A percentile compares a stretch with the other conserved stretches of the same genome.
These are phyloP conservation scores for Kuraishia floccosa DNA, from an alignment of 805 yeast species.

Conservation along the genomic window DNA sequence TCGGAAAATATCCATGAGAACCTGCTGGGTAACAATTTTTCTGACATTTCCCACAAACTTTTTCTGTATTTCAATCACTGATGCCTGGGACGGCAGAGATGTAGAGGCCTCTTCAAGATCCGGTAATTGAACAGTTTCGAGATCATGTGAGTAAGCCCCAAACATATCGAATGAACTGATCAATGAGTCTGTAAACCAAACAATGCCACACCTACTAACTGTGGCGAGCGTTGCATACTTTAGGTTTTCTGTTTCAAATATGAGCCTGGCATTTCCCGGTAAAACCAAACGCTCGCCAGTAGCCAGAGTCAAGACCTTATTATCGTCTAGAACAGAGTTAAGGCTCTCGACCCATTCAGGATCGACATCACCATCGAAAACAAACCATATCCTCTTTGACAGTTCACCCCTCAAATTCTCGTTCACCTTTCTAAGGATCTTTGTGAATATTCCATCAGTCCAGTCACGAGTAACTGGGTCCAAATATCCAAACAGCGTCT, in stretches of 20 bases:
- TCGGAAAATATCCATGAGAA: neutral
- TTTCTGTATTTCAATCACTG: neutral
- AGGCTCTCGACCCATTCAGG: conserved; percentile 90
- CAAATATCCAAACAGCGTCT: conserved; percentile 53
- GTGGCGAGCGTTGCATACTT: conserved; percentile 80
- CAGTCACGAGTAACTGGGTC: conserved; percentile 80
- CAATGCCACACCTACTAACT: conserved; percentile 83
- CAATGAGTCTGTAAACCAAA: conserved; percentile 34
- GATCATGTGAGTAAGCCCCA: neutral
- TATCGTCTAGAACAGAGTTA: conserved; percentile 88
- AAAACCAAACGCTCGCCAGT: conserved; percentile 77
- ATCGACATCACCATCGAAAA: conserved; percentile 89
- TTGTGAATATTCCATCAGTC: conserved; percentile 80
- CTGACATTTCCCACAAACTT: neutral
- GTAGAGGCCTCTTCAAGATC: neutral
- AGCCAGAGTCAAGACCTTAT: conserved; percentile 68
- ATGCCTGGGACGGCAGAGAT: neutral
- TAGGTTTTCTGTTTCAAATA: conserved; percentile 70
- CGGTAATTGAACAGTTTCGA: neutral
- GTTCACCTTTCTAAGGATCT: conserved; percentile 44
- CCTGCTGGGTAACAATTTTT: neutral
- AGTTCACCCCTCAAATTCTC: conserved; percentile 50
- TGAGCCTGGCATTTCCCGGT: conserved; percentile 48
- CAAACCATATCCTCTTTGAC: conserved; percentile 53
- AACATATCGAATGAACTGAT: too few relatives aligned